Base-by-base conservation (phyloP, 495 filamentous ascomycete genomes). In the Xylaria nigripes region DNA sequence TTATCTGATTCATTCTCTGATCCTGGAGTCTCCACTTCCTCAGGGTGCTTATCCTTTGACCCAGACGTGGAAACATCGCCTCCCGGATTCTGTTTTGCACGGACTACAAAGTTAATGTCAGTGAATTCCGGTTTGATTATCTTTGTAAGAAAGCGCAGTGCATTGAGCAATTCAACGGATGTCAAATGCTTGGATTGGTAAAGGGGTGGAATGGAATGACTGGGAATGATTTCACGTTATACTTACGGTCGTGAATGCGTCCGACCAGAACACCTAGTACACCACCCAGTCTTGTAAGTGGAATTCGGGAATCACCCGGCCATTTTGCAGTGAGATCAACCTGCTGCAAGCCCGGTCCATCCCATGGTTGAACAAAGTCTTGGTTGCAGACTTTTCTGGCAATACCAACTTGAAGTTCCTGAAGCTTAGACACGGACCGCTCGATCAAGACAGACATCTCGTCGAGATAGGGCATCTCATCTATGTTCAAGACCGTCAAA, bases 371-470 rank as follows among this genome's bases (percentile, higher is more conserved):
- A 3, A 81, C 71, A 76, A 87, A 90, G 18, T 79, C 70, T 9
- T 55, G 45, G 46, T 69, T 58, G 21, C 72, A 65, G 3, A 81
- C 83, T 53, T 83, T 82, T 6, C 69, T 60, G 13, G 88, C 81
- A 48, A 96, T 84, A 5, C 91, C 89, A 4, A 96, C 79, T 30
- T 89, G 78, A 29, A 97, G 71, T 69, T 96, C 90, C 30, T 77
- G 76, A 18, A 97, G 71, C 16, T 73, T 71, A 56, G 76, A 72
- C 54, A 79, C 78, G 18, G 88, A 94, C 16, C 84, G 79, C 47
- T 84, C 84, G 54, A 97, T 84, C 2, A 96, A 77, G 45, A 86
- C 74, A 32, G 84, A 87, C 77, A 95, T 85, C 70, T 97, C 92
- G 61, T 95, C 89, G 34, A 96, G 68, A 70, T 97, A 95, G 18